A percentile compares a stretch with the other conserved stretches of the same genome.
These are phyloP conservation scores for Boletus subcaerulescens DNA, from an alignment of 768 basidiomycete genomes.

Conservation along the genomic window DNA sequence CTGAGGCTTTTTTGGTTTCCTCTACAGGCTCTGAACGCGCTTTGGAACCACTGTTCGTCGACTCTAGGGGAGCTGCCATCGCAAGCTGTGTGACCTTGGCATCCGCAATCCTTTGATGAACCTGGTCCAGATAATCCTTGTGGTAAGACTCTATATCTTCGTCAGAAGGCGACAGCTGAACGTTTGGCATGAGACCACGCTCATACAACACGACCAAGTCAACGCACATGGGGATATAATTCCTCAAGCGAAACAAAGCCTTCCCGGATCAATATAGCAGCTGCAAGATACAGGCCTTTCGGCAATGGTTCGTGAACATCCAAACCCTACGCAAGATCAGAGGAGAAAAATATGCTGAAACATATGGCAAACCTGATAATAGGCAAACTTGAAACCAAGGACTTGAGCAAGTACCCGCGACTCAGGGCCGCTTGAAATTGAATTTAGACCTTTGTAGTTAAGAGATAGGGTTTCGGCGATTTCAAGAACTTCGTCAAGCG, in stretches of 20 bases:
- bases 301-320: constrained; percentile 64
- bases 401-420: constrained; percentile 82
- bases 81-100: constrained; percentile 77
- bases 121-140: constrained; percentile 61
- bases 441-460: background rate
- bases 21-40: constrained; percentile 39
- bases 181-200: constrained; percentile 5
- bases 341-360: background rate
- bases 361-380: constrained; percentile 70
- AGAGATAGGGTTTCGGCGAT: constrained; percentile 42
- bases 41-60: constrained; percentile 39
- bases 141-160: constrained; percentile 67
- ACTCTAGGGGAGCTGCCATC: constrained; percentile 80
- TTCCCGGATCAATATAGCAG: constrained; percentile 87
- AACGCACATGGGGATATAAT: constrained; percentile 85
- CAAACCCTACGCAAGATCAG: constrained; percentile 39
- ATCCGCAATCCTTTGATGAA: constrained; percentile 61
- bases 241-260: constrained; percentile 85
- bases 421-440: constrained; percentile 30
- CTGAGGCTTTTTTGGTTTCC: constrained; percentile 34
- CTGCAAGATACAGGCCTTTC: constrained; percentile 71
- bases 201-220: background rate
- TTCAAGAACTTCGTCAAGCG: constrained; percentile 62
- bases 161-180: constrained; percentile 72
- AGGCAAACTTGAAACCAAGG: constrained; percentile 94